A percentile compares a stretch with the other conserved stretches of the same genome.
These are phyloP conservation scores for Spathaspora sp. DNA, from an alignment of 805 yeast genomes.

Conservation along the genomic window DNA sequence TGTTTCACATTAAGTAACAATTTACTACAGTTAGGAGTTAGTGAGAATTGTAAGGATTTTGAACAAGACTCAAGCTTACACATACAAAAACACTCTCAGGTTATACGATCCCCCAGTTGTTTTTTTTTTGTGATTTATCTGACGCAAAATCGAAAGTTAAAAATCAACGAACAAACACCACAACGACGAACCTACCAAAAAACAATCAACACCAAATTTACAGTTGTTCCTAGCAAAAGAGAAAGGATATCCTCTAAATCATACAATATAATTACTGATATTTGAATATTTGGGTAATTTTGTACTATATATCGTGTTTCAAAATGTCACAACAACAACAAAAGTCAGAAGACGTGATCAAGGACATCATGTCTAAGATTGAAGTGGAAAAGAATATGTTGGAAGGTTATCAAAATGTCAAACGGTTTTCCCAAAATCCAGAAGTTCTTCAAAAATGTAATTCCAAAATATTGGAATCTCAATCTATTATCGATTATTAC, in stretches of 20 bases:
- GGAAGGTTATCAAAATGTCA: constrained; percentile 78
- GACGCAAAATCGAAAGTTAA: background rate
- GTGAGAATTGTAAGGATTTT: background rate
- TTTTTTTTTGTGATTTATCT: background rate
- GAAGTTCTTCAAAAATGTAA: constrained; percentile 89
- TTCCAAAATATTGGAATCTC: constrained; percentile 85
- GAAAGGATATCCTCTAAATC: too few relatives aligned
- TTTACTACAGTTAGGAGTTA: background rate
- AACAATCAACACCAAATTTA: background rate
- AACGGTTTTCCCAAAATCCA: constrained; percentile 73
- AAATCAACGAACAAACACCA: background rate
- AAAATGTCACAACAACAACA: background rate
- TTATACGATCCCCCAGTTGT: background rate
- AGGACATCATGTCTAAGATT: constrained; percentile 80
- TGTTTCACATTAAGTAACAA: background rate
- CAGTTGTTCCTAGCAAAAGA: background rate
- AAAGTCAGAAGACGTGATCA: constrained; percentile 30
- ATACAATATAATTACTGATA: background rate
- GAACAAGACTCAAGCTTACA: background rate
- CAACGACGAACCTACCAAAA: background rate
- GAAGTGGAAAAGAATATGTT: constrained; percentile 86
- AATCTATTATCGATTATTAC: constrained; percentile 84
- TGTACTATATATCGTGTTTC: background rate
- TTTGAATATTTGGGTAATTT: background rate
- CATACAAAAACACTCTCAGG: too few relatives aligned